Evolutionary conservation across 345 rosid species (phyloP), one percentile per base, ranked within the genome.

Genomic region (Erucastrum elatum): DNA sequence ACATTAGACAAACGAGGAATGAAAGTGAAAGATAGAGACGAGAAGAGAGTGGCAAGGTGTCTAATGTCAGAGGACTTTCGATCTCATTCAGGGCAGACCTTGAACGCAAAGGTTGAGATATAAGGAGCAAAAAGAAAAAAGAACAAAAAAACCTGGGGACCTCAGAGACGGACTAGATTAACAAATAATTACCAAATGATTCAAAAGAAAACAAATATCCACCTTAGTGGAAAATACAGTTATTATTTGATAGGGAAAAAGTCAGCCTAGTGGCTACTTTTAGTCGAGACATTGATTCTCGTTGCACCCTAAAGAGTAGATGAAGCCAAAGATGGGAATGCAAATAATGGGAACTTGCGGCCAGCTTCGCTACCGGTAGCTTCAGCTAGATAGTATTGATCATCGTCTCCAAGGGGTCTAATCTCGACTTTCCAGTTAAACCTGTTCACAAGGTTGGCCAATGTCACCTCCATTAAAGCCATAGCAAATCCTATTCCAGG

Each of bases 391-490:
- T 75, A 64, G 31, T 37, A 13, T 3, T 67, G 41, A 51, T 4
- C 16, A 0, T 4, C 35, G 6, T 39, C 56, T 51, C 56, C 21
- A 51, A 13, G 3, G n/a, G 72, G 41, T 26, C 41, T 10, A 2
- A 15, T 53, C 27, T 27, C 17, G 30, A 58, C 11, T 66, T 5
- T 75, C 73, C 67, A 67, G 15, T 75, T 27, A 39, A 67, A 75
- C 3, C 60, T 17, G 44, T 67, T 75, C 49, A 67, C 21, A 39
- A 75, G 21, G 17, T 75, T 77, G 70, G 80, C 80, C 51, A 76
- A 5, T 55, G 70, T 37, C 3, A 66, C 64, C 26, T 44, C 72
- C 2, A 35, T 25, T 51, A 75, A 9, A 2, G 70, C 66, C 2
- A 33, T 55, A 13, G 72, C 16, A 21, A 66, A 56, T 25, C 30